A percentile compares a stretch with the other conserved stretches of the same genome.
Evolutionary conservation across 1,284 basidiomycete species (phyloP).

Genomic region (Irpex lacteus): DNA sequence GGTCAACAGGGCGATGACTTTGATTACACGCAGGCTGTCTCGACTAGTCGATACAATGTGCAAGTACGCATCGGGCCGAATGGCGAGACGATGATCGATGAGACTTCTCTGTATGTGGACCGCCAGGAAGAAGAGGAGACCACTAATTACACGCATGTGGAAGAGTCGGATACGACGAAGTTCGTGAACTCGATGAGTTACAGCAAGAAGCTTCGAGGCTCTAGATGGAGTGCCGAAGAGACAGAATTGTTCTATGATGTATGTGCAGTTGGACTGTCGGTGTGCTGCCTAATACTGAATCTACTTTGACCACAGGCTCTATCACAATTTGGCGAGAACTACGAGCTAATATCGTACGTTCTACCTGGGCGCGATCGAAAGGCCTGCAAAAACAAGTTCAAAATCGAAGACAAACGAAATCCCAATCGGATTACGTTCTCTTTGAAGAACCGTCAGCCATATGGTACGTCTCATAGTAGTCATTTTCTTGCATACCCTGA

Average conservation of each 20-base stretch:
- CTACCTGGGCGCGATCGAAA: slow-evolving; percentile 84
- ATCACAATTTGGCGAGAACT: slow-evolving; percentile 87
- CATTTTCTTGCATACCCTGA: not conserved
- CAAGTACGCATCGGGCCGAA: slow-evolving; percentile 81
- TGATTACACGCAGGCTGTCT: slow-evolving; percentile 61
- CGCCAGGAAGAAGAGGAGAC: slow-evolving; percentile 62
- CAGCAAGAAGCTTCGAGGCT: slow-evolving; percentile 71
- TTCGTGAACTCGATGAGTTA: slow-evolving; percentile 86
- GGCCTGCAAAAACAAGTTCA: slow-evolving; percentile 91
- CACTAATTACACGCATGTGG: slow-evolving; percentile 71
- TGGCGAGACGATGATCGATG: slow-evolving; percentile 79
- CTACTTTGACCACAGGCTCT: slow-evolving; percentile 54
- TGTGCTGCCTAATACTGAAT: not conserved
- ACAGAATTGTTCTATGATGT: slow-evolving; percentile 86
- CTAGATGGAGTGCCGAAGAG: slow-evolving; percentile 82
- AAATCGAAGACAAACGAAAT: slow-evolving; percentile 81
- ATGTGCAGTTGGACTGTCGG: slow-evolving; percentile 29
- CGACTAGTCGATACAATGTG: slow-evolving; percentile 71
- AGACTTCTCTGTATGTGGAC: slow-evolving; percentile 76
- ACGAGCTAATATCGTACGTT: slow-evolving; percentile 85
- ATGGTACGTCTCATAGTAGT: slow-evolving; percentile 46
- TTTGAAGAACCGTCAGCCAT: slow-evolving; percentile 64
- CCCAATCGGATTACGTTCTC: slow-evolving; percentile 64
- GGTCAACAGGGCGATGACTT: slow-evolving; percentile 43
- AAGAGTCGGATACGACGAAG: slow-evolving; percentile 79